phyloP scores from a whole-genome alignment of 2,329 filamentous ascomycete species.

The Exophiala lecanii-corni region DNA sequence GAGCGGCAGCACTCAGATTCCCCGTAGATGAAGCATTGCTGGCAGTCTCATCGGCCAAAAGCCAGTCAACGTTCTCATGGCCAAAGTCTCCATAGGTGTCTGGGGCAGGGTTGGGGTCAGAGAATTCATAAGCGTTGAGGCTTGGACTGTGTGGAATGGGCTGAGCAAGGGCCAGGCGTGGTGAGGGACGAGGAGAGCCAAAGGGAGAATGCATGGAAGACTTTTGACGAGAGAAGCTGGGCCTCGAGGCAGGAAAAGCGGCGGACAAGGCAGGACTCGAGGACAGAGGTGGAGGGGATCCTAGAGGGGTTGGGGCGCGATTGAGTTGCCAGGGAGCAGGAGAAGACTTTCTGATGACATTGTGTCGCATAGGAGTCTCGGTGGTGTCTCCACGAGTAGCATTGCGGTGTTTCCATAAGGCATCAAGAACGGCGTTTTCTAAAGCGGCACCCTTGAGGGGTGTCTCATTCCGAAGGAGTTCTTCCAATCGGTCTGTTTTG shows the following conservation, averaged over 20 bases:
- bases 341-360: constrained; percentile 82
- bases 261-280: constrained; percentile 75
- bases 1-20: constrained; percentile 72
- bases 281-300: constrained; percentile 73
- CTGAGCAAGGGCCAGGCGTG: constrained; percentile 81
- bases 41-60: constrained; percentile 80
- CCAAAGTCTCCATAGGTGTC: constrained; percentile 90
- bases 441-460: constrained; percentile 68
- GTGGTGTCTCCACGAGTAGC: constrained; percentile 54
- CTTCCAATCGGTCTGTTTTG: constrained; percentile 86
- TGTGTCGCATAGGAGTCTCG: constrained; percentile 80
- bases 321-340: constrained; percentile 87
- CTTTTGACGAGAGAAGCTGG: constrained; percentile 61
- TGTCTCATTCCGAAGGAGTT: constrained; percentile 75
- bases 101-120: constrained; percentile 70
- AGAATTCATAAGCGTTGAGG: constrained; percentile 93
- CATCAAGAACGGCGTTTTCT: constrained; percentile 86
- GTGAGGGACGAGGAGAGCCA: constrained; percentile 87
- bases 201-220: constrained; percentile 63
- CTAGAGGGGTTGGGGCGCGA: constrained; percentile 70
- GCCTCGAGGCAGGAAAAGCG: constrained; percentile 68
- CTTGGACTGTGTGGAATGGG: constrained; percentile 94
- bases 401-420: constrained; percentile 66
- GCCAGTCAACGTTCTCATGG: constrained; percentile 93
- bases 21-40: constrained; percentile 67